Evolutionary conservation across 345 rosid genomes (phyloP).

Genomic region (Cardiospermum halicacabum): DNA sequence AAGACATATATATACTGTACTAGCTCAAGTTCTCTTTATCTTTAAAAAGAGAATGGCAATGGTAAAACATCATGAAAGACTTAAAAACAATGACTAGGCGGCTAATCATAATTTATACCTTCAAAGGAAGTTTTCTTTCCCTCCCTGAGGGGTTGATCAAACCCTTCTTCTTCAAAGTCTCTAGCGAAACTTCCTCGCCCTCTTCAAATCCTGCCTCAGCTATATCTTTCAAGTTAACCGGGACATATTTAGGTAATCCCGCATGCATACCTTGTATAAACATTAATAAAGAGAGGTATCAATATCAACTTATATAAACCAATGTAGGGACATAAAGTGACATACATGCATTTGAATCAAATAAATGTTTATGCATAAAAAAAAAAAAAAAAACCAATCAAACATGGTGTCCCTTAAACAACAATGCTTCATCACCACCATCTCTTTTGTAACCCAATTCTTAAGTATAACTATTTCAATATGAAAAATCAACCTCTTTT

Average conservation of each 20-base stretch:
- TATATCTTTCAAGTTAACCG: constrained; percentile 74
- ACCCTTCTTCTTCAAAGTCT: constrained; percentile 64
- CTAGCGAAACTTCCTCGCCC: constrained; percentile 85
- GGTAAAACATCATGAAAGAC: neutral
- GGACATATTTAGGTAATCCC: constrained; percentile 75
- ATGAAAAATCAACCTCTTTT: too few species aligned
- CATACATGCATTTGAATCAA: neutral
- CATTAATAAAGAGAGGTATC: constrained; percentile 2
- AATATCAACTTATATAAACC: constrained; percentile 5
- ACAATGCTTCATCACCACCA: too few species aligned
- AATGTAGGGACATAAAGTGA: neutral
- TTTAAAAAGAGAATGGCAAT: neutral
- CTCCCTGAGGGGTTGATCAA: constrained; percentile 95
- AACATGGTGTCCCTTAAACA: neutral
- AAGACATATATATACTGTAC: neutral
- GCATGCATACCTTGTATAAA: constrained; percentile 71
- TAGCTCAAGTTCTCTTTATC: neutral
- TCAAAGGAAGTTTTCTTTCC: constrained; percentile 86
- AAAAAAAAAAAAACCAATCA: neutral
- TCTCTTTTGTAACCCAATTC: too few species aligned
- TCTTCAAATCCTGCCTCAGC: constrained; percentile 76
- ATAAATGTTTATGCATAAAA: neutral
- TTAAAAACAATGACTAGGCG: neutral
- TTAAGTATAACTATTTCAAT: too few species aligned
- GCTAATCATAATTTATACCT: constrained; percentile 43